A percentile compares a stretch with the other conserved stretches of the same genome.
These are phyloP conservation scores for rapeseed (Brassica napus) DNA, from an alignment of 345 rosid genomes.

Conservation along the genomic window DNA sequence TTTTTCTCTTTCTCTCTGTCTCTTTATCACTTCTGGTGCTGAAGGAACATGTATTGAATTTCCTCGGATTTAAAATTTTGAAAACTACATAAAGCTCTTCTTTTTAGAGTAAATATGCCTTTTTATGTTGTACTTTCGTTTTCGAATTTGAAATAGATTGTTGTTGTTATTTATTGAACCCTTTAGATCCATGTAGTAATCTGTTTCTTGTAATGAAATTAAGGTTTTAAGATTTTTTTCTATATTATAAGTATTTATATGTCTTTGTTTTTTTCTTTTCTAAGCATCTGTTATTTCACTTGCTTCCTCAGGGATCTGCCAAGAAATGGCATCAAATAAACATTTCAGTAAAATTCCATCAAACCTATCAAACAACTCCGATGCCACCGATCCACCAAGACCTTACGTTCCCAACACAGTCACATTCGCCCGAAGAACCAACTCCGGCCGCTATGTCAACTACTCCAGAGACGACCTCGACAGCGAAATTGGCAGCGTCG, in stretches of 20 bases:
- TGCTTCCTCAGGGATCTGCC: slow-evolving; percentile 46
- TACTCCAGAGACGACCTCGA: slow-evolving; percentile 95
- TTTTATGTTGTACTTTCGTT: slow-evolving; percentile 5
- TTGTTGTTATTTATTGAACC: not conserved
- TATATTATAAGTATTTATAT: slow-evolving; percentile 1
- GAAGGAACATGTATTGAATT: too few species aligned
- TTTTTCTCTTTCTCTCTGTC: too few species aligned
- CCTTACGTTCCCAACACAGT: slow-evolving; percentile 67
- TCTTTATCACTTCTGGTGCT: too few species aligned
- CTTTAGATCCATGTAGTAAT: slow-evolving; percentile 28
- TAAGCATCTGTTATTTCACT: slow-evolving; percentile 19
- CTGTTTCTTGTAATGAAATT: slow-evolving; percentile 15
- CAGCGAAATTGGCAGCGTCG: slow-evolving; percentile 74
- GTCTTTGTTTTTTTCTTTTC: slow-evolving; percentile 9
- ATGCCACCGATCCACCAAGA: slow-evolving; percentile 56
- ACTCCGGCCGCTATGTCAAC: slow-evolving; percentile 83
- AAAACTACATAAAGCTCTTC: slow-evolving; percentile 14
- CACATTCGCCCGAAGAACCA: slow-evolving; percentile 75
- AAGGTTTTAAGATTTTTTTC: not conserved
- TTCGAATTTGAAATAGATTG: too few species aligned
- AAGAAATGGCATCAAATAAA: slow-evolving; percentile 59
- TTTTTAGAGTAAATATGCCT: not conserved
- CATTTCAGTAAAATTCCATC: slow-evolving; percentile 64
- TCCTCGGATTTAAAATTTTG: slow-evolving; percentile 27
- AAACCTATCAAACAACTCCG: slow-evolving; percentile 61